These are phyloP conservation scores for Paecilomyces fulvus DNA, from an alignment of 2,329 filamentous ascomycete species.

Conservation along the genomic window DNA sequence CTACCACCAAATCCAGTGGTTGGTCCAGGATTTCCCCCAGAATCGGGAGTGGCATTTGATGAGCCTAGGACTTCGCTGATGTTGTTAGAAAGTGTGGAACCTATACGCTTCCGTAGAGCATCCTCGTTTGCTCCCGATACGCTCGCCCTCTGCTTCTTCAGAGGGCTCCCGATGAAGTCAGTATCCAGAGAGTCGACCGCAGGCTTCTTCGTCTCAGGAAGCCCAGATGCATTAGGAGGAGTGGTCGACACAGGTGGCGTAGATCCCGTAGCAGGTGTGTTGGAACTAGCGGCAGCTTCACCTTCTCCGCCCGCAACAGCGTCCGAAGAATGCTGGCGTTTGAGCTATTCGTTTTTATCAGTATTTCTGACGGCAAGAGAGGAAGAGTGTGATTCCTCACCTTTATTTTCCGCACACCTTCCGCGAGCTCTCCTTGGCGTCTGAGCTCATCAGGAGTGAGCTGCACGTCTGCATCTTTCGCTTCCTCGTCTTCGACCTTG, in stretches of 20 bases:
- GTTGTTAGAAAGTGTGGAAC: conserved; percentile 27
- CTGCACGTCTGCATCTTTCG: conserved; percentile 37
- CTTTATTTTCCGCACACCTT: conserved; percentile 59
- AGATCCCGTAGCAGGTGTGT: conserved; percentile 28
- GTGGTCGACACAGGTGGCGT: conserved; percentile 25
- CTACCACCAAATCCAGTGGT: conserved; percentile 7
- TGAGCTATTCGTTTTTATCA: conserved; percentile 41
- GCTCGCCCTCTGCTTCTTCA: conserved; percentile 41
- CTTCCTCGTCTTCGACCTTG: conserved; percentile 55
- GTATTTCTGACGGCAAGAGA: not conserved
- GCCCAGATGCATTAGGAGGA: conserved; percentile 27
- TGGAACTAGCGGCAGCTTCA: conserved; percentile 32
- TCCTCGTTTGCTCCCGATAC: conserved; percentile 36
- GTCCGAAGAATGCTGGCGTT: conserved; percentile 58
- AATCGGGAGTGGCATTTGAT: not conserved
- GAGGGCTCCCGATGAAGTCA: conserved; percentile 36
- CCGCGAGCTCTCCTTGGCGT: conserved; percentile 53
- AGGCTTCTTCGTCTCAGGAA: conserved; percentile 15
- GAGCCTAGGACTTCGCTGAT: conserved; percentile 29
- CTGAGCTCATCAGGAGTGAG: conserved; percentile 55
- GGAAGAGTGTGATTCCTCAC: conserved; percentile 30
- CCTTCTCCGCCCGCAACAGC: conserved; percentile 30
- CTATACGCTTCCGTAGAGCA: conserved; percentile 32
- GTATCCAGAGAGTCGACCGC: conserved; percentile 19
- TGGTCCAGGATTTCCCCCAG: conserved; percentile 4